Conservation (phyloP, 1,284 basidiomycete genomes). For the Porogramme epimiltina region DNA sequence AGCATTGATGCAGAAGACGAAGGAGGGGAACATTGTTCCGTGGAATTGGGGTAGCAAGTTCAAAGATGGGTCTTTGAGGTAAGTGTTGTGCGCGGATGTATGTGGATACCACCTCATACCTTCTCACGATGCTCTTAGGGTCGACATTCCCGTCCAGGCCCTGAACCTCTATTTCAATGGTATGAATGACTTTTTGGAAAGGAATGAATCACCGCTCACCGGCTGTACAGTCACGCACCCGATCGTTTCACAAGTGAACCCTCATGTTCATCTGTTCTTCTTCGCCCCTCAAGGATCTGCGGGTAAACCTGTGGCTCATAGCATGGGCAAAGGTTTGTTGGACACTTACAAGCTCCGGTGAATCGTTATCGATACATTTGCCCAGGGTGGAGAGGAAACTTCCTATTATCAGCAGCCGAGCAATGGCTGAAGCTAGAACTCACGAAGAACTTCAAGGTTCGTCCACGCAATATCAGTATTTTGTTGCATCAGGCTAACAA, state of each 20-base stretch:
- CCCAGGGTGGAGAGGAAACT: conserved; percentile 93
- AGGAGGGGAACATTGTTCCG: conserved; percentile 81
- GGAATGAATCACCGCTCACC: too few species aligned
- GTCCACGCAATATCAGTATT: neutral
- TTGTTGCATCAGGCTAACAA: conserved; percentile 1
- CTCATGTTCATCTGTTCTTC: conserved; percentile 98
- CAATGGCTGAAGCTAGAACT: conserved; percentile 94
- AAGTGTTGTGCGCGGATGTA: conserved; percentile 13
- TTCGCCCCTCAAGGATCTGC: conserved; percentile 94
- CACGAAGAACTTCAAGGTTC: conserved; percentile 89
- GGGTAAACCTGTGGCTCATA: conserved; percentile 90
- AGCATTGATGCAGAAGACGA: conserved; percentile 91
- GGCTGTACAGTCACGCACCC: conserved; percentile 97
- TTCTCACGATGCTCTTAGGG: too few species aligned
- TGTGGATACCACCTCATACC: too few species aligned
- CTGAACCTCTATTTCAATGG: conserved; percentile 94
- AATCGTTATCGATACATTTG: neutral
- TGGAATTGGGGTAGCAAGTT: conserved; percentile 95
- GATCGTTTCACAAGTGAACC: conserved; percentile 95
- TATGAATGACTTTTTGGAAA: conserved; percentile 25
- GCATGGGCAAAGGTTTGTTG: conserved; percentile 78
- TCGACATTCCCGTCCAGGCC: conserved; percentile 93
- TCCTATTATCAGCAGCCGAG: conserved; percentile 88
- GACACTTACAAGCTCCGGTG: neutral
- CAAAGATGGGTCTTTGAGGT: conserved; percentile 89